Base-by-base conservation (phyloP, 805 yeast genomes). In the Deakozyma indianensis region DNA sequence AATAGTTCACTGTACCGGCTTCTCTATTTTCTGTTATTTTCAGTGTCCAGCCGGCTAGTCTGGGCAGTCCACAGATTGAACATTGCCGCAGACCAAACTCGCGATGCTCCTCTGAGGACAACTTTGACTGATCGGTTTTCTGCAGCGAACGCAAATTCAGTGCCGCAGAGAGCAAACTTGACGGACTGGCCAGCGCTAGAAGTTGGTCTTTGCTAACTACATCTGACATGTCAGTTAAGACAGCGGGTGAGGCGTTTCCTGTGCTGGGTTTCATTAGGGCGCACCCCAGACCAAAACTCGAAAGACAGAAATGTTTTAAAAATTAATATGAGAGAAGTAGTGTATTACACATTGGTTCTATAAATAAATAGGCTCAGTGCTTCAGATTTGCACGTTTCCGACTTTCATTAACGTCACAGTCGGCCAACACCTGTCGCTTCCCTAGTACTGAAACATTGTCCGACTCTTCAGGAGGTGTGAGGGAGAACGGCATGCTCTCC, bases 31-130 rank as follows among this genome's bases (percentile, higher is more conserved):
- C 42, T 5, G 27, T 18, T 4, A 41, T 41, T 14, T 41, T 44
- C 41, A 20, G 22, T 11, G 47, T 32, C 29, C 47, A 44, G 24
- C 20, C 38, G 20, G 14, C 20, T 22, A 32, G 40, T 22, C 38
- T 11, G 18, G 38, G 38, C 20, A 41, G 14, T 41, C 41, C 43
- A 28, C 42, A 21, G 28, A 9, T 15, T 23, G 41, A 18, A 32
- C 41, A 25, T n/a, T 23, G 29, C 9, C 45, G 11, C 5, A n/a
- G 18, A 32, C 11, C 20, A 14, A 32, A 9, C 11, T 7, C 38
- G 18, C 18, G 18, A n/a, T 32, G 38, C 11, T n/a, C 38, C 7
- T 7, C 38, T 7, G 38, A 32, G 16, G 38, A 11, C 20, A 32
- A 20, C 4, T n/a, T 7, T n/a, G 38, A 32, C 18, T 32, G 38